Conservation (phyloP, 1,284 basidiomycete genomes). For the Laetiporus sulphureus region DNA sequence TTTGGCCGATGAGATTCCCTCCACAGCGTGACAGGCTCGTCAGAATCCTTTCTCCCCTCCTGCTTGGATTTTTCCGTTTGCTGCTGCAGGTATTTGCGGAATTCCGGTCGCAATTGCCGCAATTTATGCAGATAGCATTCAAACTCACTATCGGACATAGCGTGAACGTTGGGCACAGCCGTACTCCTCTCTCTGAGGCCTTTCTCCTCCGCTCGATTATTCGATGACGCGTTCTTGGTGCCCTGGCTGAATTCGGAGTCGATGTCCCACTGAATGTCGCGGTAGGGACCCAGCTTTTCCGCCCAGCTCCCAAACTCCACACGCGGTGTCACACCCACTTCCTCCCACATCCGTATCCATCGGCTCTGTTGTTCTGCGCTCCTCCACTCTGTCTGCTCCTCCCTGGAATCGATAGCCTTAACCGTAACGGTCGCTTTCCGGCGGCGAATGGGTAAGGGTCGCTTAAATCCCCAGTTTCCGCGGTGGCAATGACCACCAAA, state of each 20-base stretch:
- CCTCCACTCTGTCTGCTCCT: conserved; percentile 72
- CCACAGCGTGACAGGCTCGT: conserved; percentile 27
- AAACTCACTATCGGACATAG: conserved; percentile 44
- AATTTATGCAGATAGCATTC: conserved; percentile 48
- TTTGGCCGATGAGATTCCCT: conserved; percentile 16
- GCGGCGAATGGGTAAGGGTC: conserved; percentile 55
- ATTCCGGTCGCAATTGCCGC: conserved; percentile 47
- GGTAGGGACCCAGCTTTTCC: conserved; percentile 26
- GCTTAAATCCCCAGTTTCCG: conserved; percentile 76
- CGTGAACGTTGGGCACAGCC: conserved; percentile 24
- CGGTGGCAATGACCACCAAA: conserved; percentile 61
- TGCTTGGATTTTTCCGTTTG: conserved; percentile 1
- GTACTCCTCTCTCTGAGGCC: conserved; percentile 29
- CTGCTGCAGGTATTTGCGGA: conserved; percentile 37
- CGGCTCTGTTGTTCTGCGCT: conserved; percentile 54
- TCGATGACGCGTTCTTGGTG: conserved; percentile 10
- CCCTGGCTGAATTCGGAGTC: conserved; percentile 43
- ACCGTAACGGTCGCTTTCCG: conserved; percentile 56
- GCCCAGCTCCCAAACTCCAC: conserved; percentile 28
- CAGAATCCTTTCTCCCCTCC: conserved; percentile 13
- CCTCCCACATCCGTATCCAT: conserved; percentile 60
- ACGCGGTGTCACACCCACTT: conserved; percentile 44
- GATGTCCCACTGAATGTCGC: conserved; percentile 29
- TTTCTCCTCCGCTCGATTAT: conserved; percentile 16
- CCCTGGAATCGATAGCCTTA: conserved; percentile 55